A percentile compares a stretch with the other conserved stretches of the same genome.
These are phyloP conservation scores for Melampsora abietis-canadensis DNA, from an alignment of 1,284 basidiomycete genomes.

Conservation along the genomic window DNA sequence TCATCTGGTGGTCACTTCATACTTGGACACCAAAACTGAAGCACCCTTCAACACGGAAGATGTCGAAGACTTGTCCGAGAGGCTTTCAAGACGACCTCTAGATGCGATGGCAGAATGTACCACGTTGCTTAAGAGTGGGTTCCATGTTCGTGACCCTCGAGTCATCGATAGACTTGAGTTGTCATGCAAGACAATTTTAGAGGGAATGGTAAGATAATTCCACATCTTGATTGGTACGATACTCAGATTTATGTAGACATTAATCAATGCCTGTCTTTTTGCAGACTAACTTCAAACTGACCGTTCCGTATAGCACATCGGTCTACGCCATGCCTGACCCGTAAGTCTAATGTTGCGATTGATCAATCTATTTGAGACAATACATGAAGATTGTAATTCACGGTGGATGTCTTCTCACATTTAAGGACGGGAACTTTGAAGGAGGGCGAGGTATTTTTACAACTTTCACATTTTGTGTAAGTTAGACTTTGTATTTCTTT, in stretches of 20 bases:
- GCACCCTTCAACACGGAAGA: background rate
- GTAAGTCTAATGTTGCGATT: background rate
- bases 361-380: too few species aligned
- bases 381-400: too few species aligned
- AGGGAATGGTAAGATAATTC: slow-evolving; percentile 14
- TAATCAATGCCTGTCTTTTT: background rate
- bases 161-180: slow-evolving; percentile 13
- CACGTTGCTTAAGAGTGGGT: slow-evolving; percentile 22
- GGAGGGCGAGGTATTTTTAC: slow-evolving; percentile 38
- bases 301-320: slow-evolving; percentile 14
- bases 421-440: slow-evolving; percentile 34
- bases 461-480: slow-evolving; percentile 33
- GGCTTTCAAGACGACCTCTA: slow-evolving; percentile 19
- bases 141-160: slow-evolving; percentile 15
- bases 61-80: slow-evolving; percentile 6
- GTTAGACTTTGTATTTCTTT: background rate
- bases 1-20: background rate
- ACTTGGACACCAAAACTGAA: slow-evolving; percentile 9
- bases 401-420: background rate
- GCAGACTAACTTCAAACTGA: slow-evolving; percentile 35
- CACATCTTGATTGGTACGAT: background rate
- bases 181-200: slow-evolving; percentile 18
- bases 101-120: slow-evolving; percentile 11
- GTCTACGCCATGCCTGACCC: slow-evolving; percentile 41
- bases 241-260: background rate